Conservation (phyloP, 768 basidiomycete genomes). For the Mycena leptocephala region DNA sequence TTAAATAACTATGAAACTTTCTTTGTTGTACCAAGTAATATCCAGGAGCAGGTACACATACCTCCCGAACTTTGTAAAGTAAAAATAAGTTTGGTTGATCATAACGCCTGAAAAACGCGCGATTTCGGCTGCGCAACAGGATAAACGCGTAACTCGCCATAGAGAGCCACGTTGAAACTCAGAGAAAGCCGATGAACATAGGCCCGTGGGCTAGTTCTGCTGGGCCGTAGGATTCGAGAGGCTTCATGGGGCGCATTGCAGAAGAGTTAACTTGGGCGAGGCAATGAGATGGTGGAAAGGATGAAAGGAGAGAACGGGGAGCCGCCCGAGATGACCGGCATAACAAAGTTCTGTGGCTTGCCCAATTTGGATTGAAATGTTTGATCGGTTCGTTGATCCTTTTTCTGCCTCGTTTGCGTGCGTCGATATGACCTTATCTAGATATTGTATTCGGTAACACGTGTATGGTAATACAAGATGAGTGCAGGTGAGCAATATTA, state of each 20-base stretch:
- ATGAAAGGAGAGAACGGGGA: not conserved
- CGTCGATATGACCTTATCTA: no score
- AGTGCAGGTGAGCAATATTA: not conserved
- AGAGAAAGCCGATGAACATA: constrained; percentile 51
- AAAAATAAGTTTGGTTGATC: constrained; percentile 53
- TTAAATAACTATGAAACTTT: no score
- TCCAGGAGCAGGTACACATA: not conserved
- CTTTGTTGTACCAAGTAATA: no score
- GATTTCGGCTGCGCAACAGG: not conserved
- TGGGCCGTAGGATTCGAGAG: constrained; percentile 16
- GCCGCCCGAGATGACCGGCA: no score
- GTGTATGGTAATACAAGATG: not conserved
- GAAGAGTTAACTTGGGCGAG: not conserved
- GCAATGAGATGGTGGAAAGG: not conserved
- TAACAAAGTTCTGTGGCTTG: no score
- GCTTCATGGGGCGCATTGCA: not conserved
- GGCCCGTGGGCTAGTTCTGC: constrained; percentile 48
- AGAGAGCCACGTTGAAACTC: constrained; percentile 54
- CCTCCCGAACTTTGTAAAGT: constrained; percentile 56
- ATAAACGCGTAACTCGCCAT: constrained; percentile 38
- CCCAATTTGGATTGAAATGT: not conserved
- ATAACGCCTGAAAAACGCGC: constrained; percentile 33
- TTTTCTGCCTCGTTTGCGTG: no score
- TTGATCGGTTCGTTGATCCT: not conserved
- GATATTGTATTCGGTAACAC: not conserved